Conservation (phyloP, 768 basidiomycete species). For the Leccinum olivaceopallidum region DNA sequence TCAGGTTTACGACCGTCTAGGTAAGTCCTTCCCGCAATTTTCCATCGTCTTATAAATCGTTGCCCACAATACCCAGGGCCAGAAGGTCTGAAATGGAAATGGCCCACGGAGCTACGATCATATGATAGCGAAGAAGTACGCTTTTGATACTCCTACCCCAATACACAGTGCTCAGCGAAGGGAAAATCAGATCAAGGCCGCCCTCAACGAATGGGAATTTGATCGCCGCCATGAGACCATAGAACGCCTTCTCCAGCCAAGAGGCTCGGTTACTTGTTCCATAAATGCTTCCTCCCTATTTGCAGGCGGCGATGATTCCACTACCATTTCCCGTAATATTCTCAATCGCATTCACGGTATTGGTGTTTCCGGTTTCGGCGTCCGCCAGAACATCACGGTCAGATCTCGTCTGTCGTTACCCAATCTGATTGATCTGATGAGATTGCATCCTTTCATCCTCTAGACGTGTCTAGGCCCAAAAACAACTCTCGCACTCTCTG, state of each 20-base stretch:
- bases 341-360: slow-evolving; percentile 39
- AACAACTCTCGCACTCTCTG: slow-evolving; percentile 43
- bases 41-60: slow-evolving; percentile 14
- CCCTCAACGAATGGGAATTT: slow-evolving; percentile 42
- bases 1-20: slow-evolving; percentile 75
- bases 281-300: slow-evolving; percentile 54
- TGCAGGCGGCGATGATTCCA: slow-evolving; percentile 33
- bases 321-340: slow-evolving; percentile 28
- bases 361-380: slow-evolving; percentile 33
- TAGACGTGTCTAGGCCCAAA: slow-evolving; percentile 51
- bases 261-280: slow-evolving; percentile 44
- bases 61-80: slow-evolving; percentile 28
- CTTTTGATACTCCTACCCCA: slow-evolving; percentile 20
- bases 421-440: slow-evolving; percentile 25
- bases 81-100: slow-evolving; percentile 42
- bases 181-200: slow-evolving; percentile 46
- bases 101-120: slow-evolving; percentile 45
- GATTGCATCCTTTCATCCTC: slow-evolving; percentile 17
- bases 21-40: slow-evolving; percentile 35
- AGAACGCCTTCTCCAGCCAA: slow-evolving; percentile 44
- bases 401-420: slow-evolving; percentile 16
- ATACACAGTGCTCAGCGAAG: slow-evolving; percentile 22
- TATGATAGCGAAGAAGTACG: slow-evolving; percentile 51
- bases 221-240: slow-evolving; percentile 38
- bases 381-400: slow-evolving; percentile 50